Base-by-base conservation (phyloP, 1,139 yeast genomes). In the Geotrichum carabidarum region DNA sequence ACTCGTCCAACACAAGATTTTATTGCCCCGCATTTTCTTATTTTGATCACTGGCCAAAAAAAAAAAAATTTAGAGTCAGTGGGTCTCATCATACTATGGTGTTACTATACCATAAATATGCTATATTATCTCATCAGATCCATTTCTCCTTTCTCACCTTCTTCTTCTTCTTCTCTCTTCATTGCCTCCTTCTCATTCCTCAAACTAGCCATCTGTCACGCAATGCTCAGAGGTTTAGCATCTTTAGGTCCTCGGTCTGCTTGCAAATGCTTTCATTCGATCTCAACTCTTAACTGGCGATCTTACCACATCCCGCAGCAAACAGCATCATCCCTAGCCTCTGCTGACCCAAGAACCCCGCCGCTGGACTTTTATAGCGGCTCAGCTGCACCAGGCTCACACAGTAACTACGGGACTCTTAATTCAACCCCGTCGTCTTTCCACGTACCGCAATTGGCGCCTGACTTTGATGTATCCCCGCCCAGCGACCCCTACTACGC, bases 361-460 rank as follows among this genome's bases (percentile, higher is more conserved):
- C 31, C 41, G 17, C 22, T 27, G 4, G 44, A 42, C 34, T 22
- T 8, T 3, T 22, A 22, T 22, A 22, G 27, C 5, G 27, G 27
- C 27, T 22, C 27, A 22, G 27, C 27, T 22, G 27, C 41, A n/a
- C 41, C 11, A 12, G n/a, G 36, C 15, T 37, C 6, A n/a, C 18
- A 9, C 6, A 17, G 12, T 6, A 37, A 30, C 18, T 44, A 51
- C n/a, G 50, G 50, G 8, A 34, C 34, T 4, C 34, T 51, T 18
- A 45, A 27, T 12, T 51, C 54, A 5, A 52, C 55, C 9, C 55
- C 55, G 12, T 47, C 51, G n/a, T 52, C 55, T 8, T 31, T 42
- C 17, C 54, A 51, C 41, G 54, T 51, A 3, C 54, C 54, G 2
- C 54, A 51, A 27, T 18, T 51, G 8, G 18, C 46, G 8, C 41